Percentiles rank a stretch among this genome's conserved stretches.
Conservation (phyloP, 345 rosid genomes). For the Populus pruinosa region DNA sequence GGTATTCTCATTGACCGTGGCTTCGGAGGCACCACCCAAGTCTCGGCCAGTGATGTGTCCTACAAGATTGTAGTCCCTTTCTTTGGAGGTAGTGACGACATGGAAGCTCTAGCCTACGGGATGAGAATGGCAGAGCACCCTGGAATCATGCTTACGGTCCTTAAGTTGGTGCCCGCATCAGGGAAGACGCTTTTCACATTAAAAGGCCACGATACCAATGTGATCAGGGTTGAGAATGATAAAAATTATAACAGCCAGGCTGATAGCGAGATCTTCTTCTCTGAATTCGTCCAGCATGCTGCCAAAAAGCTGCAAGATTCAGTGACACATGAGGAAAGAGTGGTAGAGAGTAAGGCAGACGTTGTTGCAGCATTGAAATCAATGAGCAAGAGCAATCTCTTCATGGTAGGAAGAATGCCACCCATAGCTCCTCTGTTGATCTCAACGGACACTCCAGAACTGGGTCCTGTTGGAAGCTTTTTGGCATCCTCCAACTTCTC, state of each 20-base stretch:
- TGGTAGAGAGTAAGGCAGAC: no score
- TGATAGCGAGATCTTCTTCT: background rate
- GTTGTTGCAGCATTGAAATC: no score
- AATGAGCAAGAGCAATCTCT: no score
- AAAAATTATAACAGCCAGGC: background rate
- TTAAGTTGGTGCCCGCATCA: slow-evolving; percentile 30
- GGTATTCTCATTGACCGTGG: slow-evolving; percentile 75
- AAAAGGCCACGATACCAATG: background rate
- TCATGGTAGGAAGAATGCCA: no score
- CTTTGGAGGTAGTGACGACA: slow-evolving; percentile 48
- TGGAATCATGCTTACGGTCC: slow-evolving; percentile 39
- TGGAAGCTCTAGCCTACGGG: slow-evolving; percentile 56
- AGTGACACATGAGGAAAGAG: no score
- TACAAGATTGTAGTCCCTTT: slow-evolving; percentile 38
- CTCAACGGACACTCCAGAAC: no score
- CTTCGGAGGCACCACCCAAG: slow-evolving; percentile 63
- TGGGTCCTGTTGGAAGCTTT: no score
- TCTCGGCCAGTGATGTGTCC: slow-evolving; percentile 54
- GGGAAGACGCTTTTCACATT: slow-evolving; percentile 7
- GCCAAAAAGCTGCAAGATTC: no score
- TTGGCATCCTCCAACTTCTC: slow-evolving; percentile 45
- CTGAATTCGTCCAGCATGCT: no score
- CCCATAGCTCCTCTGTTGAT: no score
- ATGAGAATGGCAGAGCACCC: slow-evolving; percentile 70
- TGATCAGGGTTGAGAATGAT: no score